Conservation (phyloP, 345 rosid species). For the Sapria himalayana region DNA sequence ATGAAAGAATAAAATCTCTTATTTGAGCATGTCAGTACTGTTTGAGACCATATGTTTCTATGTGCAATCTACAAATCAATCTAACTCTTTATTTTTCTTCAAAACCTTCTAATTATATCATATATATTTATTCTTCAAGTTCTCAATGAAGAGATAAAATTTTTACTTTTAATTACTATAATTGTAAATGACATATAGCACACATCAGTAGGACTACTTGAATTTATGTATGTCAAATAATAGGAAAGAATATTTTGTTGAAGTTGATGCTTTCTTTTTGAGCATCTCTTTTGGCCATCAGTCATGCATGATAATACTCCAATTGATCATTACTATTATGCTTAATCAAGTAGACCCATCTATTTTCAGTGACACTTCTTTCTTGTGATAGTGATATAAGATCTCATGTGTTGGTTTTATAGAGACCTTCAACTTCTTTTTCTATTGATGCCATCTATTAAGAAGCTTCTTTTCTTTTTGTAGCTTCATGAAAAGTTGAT, state of each 20-base stretch:
- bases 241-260: background rate
- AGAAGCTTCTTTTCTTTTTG: too few species aligned
- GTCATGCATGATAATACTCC: background rate
- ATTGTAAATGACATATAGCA: background rate
- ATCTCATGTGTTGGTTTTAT: too few species aligned
- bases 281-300: background rate
- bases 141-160: background rate
- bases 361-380: background rate
- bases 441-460: too few species aligned
- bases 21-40: background rate
- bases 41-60: background rate
- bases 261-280: background rate
- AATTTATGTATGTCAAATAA: background rate
- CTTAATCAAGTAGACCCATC: background rate
- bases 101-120: background rate
- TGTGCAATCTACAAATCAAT: background rate
- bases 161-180: background rate
- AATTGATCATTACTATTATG: background rate
- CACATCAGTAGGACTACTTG: background rate
- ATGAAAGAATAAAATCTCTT: constrained; percentile 2
- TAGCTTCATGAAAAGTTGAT: too few species aligned
- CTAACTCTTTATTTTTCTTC: background rate
- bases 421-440: too few species aligned
- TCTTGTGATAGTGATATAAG: too few species aligned
- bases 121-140: background rate